Percentiles rank a stretch among this genome's conserved stretches.
These are phyloP conservation scores for Tagetes patula DNA, from an alignment of 129 eudicot genomes.

Conservation along the genomic window DNA sequence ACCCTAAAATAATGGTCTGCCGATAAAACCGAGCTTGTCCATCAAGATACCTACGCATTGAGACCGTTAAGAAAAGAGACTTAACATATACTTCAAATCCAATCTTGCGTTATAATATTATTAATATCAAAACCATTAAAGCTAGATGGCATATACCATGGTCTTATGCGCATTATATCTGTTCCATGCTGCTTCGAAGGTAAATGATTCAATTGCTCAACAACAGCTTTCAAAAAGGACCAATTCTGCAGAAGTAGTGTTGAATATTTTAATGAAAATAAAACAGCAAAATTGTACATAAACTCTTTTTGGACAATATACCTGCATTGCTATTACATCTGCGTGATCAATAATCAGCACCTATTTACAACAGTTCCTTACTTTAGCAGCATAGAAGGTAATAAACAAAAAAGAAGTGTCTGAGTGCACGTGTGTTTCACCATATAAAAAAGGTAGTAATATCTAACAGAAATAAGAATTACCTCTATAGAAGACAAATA, in stretches of 20 bases:
- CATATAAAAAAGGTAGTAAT: neutral
- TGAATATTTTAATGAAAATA: neutral
- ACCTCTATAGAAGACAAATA: conserved; percentile 97
- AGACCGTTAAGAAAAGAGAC: conserved; percentile 18
- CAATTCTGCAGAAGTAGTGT: conserved; percentile 63
- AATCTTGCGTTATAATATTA: neutral
- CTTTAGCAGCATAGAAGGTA: conserved; percentile 13
- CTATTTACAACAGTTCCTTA: conserved; percentile 43
- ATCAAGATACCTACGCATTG: conserved; percentile 67
- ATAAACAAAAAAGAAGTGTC: conserved; percentile 2
- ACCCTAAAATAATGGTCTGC: conserved; percentile 72
- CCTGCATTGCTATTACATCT: conserved; percentile 96
- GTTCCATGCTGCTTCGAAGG: conserved; percentile 83
- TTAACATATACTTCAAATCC: neutral
- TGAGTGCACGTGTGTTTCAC: conserved; percentile 14
- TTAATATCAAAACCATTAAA: neutral
- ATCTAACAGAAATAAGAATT: neutral
- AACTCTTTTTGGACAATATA: conserved; percentile 17
- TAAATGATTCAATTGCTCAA: conserved; percentile 64
- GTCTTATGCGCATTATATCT: conserved; percentile 92
- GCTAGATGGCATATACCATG: conserved; percentile 48
- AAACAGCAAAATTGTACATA: neutral
- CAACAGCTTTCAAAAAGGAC: conserved; percentile 77
- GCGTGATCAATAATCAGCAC: conserved; percentile 89
- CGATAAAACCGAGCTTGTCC: conserved; percentile 82